These are phyloP conservation scores for Macadamia integrifolia DNA, from an alignment of 164 flowering plant species.

Conservation along the genomic window DNA sequence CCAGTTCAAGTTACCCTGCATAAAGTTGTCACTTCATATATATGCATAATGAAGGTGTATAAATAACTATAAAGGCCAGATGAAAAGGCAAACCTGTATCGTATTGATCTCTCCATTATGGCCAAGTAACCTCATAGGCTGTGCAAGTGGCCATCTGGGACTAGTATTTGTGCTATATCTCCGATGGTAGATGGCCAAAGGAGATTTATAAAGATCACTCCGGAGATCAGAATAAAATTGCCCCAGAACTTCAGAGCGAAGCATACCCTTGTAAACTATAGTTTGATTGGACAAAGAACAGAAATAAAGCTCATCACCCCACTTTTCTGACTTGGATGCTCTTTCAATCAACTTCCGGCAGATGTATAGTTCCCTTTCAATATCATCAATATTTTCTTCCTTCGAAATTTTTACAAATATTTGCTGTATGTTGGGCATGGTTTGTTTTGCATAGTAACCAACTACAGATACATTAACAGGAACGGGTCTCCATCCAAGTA, in stretches of 20 bases:
- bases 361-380: conserved; percentile 92
- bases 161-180: conserved; percentile 97
- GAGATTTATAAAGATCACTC: conserved; percentile 69
- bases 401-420: conserved; percentile 69
- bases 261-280: conserved; percentile 98
- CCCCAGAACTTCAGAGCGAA: conserved; percentile 95
- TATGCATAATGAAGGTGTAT: not conserved
- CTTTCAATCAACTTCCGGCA: conserved; percentile 87
- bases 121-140: conserved; percentile 98
- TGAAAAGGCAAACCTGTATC: conserved; percentile 55
- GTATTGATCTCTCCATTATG: conserved; percentile 99
- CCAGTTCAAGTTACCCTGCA: conserved; percentile 99
- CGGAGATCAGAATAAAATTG: conserved; percentile 81
- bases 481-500: conserved; percentile 97
- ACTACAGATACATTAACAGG: conserved; percentile 79
- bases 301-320: conserved; percentile 91
- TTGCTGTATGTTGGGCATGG: conserved; percentile 92
- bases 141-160: conserved; percentile 99
- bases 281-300: conserved; percentile 97
- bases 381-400: conserved; percentile 79
- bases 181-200: conserved; percentile 95
- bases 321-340: conserved; percentile 51
- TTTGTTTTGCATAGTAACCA: conserved; percentile 82
- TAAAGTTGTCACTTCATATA: conserved; percentile 1
- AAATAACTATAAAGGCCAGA: too few relatives aligned